Base-by-base conservation (phyloP, 75 land plant genomes). In the Pinus tabuliformis region DNA sequence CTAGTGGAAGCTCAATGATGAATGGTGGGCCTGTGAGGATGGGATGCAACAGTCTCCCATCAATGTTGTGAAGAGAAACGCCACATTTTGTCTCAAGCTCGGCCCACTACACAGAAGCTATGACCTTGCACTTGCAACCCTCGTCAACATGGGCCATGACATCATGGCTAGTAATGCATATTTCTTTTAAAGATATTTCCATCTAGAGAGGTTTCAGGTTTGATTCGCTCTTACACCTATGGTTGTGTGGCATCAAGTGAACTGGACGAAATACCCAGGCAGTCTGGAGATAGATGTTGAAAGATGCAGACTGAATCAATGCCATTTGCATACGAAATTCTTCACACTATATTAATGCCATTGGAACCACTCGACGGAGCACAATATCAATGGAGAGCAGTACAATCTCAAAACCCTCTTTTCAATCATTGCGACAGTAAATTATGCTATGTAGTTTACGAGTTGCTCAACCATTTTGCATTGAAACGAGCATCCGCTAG, bases 311-410 rank as follows among this genome's bases (percentile, higher is more conserved):
- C 30, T 30, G 1, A 30, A 30, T 30, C 30, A 30, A 30, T 30
- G 30, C 1, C 30, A 30, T 30, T 30, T 30, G 30, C 30, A 30
- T 30, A 0, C 30, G 1, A 81, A 76, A 17, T 58, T 77, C n/a
- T 83, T 79, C 59, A 37, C 22, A 14, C 82, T 91, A 21, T 4
- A 56, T 16, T 89, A 91, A 60, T 74, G 75, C 62, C 93, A 91
- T 72, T 91, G 90, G 84, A 91, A 91, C 70, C 77, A 83, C 7
- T 91, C 91, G 28, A 84, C 93, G 8, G 93, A 91, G 76, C 91
- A 91, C 77, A 79, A 85, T 57, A 65, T 91, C 33, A 73, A 86
- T 73, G 89, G 91, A 24, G 4, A 26, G 18, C 82, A 81, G 83
- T 90, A 61, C 59, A 70, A 21, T 11, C 2, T 57, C 4, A 30